Conservation (phyloP, 345 rosid genomes). For the Orychophragmus violaceus region DNA sequence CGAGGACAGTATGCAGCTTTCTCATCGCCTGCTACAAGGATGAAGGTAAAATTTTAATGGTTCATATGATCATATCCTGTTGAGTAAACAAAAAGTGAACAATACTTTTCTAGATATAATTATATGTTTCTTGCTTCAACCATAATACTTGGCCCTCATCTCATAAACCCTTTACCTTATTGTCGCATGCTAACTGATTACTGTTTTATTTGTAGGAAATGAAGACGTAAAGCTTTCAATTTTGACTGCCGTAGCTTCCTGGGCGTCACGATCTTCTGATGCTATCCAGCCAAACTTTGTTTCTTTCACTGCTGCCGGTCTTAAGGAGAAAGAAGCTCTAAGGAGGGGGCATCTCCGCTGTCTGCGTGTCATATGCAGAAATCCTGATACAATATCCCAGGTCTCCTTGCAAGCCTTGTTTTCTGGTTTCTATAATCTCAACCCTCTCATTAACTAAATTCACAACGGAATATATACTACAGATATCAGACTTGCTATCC, state of each 20-base stretch:
- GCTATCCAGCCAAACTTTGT: slow-evolving; percentile 60
- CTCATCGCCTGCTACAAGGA: slow-evolving; percentile 67
- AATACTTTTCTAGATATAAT: not conserved
- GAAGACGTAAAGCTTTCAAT: slow-evolving; percentile 86
- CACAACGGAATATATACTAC: slow-evolving; percentile 23
- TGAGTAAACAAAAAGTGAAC: not conserved
- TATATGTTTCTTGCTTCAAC: not conserved
- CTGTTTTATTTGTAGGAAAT: slow-evolving; percentile 49
- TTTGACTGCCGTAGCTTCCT: slow-evolving; percentile 62
- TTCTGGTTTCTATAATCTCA: not conserved
- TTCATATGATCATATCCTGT: not conserved
- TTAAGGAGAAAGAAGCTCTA: slow-evolving; percentile 87
- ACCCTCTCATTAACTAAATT: slow-evolving; percentile 14
- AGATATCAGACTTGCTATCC: slow-evolving; percentile 76
- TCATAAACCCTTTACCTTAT: slow-evolving; percentile 7
- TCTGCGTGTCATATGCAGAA: slow-evolving; percentile 56
- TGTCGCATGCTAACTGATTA: not conserved
- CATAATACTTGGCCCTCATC: not conserved
- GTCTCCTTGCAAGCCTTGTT: slow-evolving; percentile 33
- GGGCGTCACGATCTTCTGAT: slow-evolving; percentile 68
- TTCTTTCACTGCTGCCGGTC: slow-evolving; percentile 70
- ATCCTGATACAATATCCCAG: slow-evolving; percentile 59
- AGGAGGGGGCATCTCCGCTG: slow-evolving; percentile 92
- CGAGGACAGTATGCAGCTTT: slow-evolving; percentile 49
- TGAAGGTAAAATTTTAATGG: slow-evolving; percentile 54